Percentiles rank a stretch among this genome's conserved stretches.
Evolutionary conservation across 208 protist species (phyloP).

Genomic region (Polymyxa betae): DNA sequence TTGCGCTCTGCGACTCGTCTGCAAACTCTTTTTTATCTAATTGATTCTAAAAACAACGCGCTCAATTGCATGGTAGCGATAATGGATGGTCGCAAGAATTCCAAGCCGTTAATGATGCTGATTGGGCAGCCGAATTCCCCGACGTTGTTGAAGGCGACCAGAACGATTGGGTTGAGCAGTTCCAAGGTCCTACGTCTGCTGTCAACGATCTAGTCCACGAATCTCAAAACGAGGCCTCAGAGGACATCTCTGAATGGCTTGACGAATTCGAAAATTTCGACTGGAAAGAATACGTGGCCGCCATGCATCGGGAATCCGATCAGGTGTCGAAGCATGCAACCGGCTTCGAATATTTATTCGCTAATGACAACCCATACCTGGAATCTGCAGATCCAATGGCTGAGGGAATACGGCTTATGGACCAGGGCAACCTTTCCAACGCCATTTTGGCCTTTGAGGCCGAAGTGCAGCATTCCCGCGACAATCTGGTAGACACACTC

Average conservation of each 20-base stretch:
- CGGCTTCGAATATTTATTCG: neutral
- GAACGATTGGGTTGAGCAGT: constrained; percentile 1
- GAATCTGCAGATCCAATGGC: neutral
- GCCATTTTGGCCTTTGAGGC: constrained; percentile 56
- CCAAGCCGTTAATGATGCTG: neutral
- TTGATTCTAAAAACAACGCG: too few species aligned
- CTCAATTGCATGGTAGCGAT: too few species aligned
- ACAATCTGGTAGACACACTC: neutral
- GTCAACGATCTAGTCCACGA: too few species aligned
- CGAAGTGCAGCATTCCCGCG: neutral
- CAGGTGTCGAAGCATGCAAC: neutral
- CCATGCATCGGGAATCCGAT: neutral
- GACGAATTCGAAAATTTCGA: constrained; percentile 45
- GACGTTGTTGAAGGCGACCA: neutral
- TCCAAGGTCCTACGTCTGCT: neutral
- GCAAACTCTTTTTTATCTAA: too few species aligned
- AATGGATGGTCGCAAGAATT: constrained; percentile 8
- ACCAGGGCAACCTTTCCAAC: neutral
- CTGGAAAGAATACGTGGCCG: constrained; percentile 14
- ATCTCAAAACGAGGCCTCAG: neutral
- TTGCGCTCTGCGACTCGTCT: too few species aligned
- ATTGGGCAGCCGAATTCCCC: neutral
- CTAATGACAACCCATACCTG: neutral
- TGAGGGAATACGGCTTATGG: constrained; percentile 23
- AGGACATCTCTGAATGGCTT: neutral